Conservation (phyloP, 2,329 filamentous ascomycete genomes). For the Alternaria postmessia region DNA sequence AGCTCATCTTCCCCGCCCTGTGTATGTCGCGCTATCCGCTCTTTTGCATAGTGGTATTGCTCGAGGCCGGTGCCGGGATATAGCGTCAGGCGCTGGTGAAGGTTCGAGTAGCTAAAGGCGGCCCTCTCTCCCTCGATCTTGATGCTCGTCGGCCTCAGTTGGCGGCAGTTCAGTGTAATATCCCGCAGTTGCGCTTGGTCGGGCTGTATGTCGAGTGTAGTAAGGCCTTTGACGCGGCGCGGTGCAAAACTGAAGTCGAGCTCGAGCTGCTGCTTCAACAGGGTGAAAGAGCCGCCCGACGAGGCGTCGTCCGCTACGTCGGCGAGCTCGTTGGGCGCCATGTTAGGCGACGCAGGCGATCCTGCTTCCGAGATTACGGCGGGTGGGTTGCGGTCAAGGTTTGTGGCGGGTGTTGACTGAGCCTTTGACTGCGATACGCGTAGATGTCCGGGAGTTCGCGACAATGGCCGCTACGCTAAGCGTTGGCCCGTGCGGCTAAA, state of each 20-base stretch:
- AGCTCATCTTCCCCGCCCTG: conserved; percentile 66
- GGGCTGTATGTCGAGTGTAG: conserved; percentile 80
- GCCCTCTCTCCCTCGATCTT: conserved; percentile 53
- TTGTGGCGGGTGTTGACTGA: conserved; percentile 6
- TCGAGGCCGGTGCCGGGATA: conserved; percentile 69
- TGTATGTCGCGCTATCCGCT: conserved; percentile 68
- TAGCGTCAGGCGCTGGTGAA: conserved; percentile 71
- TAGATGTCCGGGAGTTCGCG: conserved; percentile 18
- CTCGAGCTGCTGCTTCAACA: conserved; percentile 87
- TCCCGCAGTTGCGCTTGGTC: conserved; percentile 62
- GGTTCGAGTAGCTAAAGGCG: conserved; percentile 63
- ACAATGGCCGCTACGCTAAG: conserved; percentile 14
- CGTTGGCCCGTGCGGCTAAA: conserved; percentile 7
- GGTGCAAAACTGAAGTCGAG: conserved; percentile 87
- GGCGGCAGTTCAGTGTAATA: conserved; percentile 68
- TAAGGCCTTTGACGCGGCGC: conserved; percentile 77
- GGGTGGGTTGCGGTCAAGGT: conserved; percentile 9
- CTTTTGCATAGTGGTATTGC: conserved; percentile 80
- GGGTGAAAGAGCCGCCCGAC: conserved; percentile 55
- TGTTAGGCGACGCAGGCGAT: conserved; percentile 38
- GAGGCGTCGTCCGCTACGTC: conserved; percentile 41
- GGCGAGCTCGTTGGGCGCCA: conserved; percentile 44
- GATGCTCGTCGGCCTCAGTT: conserved; percentile 65
- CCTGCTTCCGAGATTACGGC: conserved; percentile 31
- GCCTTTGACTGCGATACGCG: conserved; percentile 14